A percentile compares a stretch with the other conserved stretches of the same genome.
phyloP scores from a whole-genome alignment of 2,329 filamentous ascomycete genomes.

The Aspergillus eucalypticola region DNA sequence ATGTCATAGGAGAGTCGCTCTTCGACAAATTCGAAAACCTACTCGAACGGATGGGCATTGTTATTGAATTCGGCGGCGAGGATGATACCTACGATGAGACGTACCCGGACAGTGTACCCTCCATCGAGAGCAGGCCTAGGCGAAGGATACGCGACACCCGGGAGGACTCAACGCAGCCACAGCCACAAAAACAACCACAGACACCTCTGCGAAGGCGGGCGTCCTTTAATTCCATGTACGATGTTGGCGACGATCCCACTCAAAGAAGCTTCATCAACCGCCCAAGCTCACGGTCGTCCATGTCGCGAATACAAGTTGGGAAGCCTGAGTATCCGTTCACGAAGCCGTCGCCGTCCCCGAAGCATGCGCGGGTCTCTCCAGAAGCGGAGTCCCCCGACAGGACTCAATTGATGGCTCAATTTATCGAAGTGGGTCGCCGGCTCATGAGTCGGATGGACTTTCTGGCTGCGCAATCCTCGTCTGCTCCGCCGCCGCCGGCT shows the following conservation, averaged over 20 bases:
- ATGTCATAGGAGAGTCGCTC: slow-evolving; percentile 58
- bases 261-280: slow-evolving; percentile 41
- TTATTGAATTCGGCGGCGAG: slow-evolving; percentile 61
- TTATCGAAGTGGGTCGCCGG: slow-evolving; percentile 41
- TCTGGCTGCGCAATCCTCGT: slow-evolving; percentile 21
- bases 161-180: slow-evolving; percentile 24
- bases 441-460: slow-evolving; percentile 37
- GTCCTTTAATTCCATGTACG: slow-evolving; percentile 56
- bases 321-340: slow-evolving; percentile 34
- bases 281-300: slow-evolving; percentile 46
- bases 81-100: slow-evolving; percentile 43
- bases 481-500: background rate
- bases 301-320: slow-evolving; percentile 43
- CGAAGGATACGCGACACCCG: slow-evolving; percentile 22
- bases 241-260: slow-evolving; percentile 56
- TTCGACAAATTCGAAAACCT: slow-evolving; percentile 70
- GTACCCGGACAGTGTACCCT: slow-evolving; percentile 24
- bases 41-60: slow-evolving; percentile 69
- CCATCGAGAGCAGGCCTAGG: slow-evolving; percentile 26
- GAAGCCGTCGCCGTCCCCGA: slow-evolving; percentile 23
- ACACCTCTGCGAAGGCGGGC: slow-evolving; percentile 47
- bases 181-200: slow-evolving; percentile 12
- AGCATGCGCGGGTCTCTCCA: slow-evolving; percentile 13
- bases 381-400: slow-evolving; percentile 31
- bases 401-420: slow-evolving; percentile 41